Evolutionary conservation across 2,329 filamentous ascomycete species (phyloP).

Genomic region (Aureobasidium sp.): DNA sequence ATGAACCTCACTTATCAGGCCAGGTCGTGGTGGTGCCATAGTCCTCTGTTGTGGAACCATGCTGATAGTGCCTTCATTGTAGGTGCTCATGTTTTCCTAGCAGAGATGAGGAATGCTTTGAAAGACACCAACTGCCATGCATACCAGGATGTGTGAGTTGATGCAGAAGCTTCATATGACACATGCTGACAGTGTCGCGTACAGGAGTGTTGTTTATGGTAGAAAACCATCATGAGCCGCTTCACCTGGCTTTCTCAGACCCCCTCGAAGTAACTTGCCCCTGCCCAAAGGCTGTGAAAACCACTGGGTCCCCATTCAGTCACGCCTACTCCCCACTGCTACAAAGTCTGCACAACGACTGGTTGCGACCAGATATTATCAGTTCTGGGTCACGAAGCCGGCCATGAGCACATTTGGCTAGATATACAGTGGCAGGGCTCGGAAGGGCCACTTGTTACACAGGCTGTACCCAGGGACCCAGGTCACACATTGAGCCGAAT

Average conservation of each 20-base stretch:
- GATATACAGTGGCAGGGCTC: background rate
- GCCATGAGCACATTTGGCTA: background rate
- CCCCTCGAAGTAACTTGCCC: background rate
- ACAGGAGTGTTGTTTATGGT: constrained; percentile 14
- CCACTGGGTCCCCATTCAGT: background rate
- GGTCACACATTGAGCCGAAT: background rate
- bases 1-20: background rate
- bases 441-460: background rate
- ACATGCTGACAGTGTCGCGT: background rate
- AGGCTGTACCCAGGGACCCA: background rate
- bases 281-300: background rate
- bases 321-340: background rate
- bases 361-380: background rate
- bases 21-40: background rate
- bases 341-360: background rate
- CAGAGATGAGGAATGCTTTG: constrained; percentile 13
- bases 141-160: constrained; percentile 12
- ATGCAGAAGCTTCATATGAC: background rate
- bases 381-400: background rate
- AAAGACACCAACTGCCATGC: constrained; percentile 11
- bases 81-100: constrained; percentile 13
- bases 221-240: constrained; percentile 11
- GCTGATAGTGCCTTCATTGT: background rate
- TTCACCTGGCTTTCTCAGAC: background rate
- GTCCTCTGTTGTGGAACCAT: background rate